phyloP scores from a whole-genome alignment of 1,139 yeast genomes.

The Blastobotrys niveus region DNA sequence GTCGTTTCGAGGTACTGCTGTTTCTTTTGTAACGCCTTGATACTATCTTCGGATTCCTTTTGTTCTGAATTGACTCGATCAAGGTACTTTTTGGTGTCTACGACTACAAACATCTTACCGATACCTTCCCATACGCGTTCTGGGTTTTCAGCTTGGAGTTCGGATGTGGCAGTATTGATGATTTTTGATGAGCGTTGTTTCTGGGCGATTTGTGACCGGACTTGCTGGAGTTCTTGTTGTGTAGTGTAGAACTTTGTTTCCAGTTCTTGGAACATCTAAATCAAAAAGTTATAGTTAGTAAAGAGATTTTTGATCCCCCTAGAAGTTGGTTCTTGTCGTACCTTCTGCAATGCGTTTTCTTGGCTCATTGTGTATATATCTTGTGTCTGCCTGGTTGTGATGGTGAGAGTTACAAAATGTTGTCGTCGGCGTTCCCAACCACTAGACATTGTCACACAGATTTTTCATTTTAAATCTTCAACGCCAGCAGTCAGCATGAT shows the following conservation, averaged over 20 bases:
- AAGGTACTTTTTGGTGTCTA: conserved; percentile 44
- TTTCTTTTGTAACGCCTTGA: conserved; percentile 60
- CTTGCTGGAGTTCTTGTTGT: conserved; percentile 55
- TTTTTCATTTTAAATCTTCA: too few relatives aligned
- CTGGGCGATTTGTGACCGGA: conserved; percentile 53
- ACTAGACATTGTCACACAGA: too few relatives aligned
- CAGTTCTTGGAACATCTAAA: conserved; percentile 21
- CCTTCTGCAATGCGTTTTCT: conserved; percentile 10
- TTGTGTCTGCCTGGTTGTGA: too few relatives aligned
- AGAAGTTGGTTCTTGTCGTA: background rate
- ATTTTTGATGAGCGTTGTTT: conserved; percentile 54
- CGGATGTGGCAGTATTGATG: conserved; percentile 51
- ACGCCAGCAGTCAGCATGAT: background rate
- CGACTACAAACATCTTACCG: conserved; percentile 54
- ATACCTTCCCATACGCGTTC: conserved; percentile 73
- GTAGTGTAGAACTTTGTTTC: conserved; percentile 24
- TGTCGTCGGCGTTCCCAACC: too few relatives aligned
- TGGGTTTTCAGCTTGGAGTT: conserved; percentile 43
- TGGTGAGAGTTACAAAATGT: too few relatives aligned
- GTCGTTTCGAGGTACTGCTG: conserved; percentile 70
- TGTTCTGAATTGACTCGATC: conserved; percentile 48
- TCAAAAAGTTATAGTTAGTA: background rate
- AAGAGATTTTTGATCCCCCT: background rate
- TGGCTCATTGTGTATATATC: conserved; percentile 4
- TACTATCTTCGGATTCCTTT: conserved; percentile 50